Conservation (phyloP, 2,329 filamentous ascomycete species). For the Cladosporium sp. region DNA sequence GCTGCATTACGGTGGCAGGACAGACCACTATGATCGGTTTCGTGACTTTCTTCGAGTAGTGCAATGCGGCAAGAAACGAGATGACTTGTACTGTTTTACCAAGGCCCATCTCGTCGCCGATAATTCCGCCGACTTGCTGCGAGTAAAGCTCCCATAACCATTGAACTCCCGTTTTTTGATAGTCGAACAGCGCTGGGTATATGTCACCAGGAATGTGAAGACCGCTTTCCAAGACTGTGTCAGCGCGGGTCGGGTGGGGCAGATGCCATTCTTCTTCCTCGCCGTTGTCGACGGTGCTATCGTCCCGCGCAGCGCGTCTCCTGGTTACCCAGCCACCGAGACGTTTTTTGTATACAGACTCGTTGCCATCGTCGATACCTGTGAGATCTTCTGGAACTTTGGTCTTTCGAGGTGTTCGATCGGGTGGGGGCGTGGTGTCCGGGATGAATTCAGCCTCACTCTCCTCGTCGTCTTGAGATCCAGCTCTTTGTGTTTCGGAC, state of each 20-base stretch:
- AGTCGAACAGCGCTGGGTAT: slow-evolving; percentile 87
- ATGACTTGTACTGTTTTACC: slow-evolving; percentile 87
- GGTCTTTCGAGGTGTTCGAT: slow-evolving; percentile 40
- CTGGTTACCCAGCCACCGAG: slow-evolving; percentile 72
- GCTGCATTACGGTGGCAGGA: slow-evolving; percentile 89
- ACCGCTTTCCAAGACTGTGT: slow-evolving; percentile 72
- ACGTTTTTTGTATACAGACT: slow-evolving; percentile 73
- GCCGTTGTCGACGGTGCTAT: slow-evolving; percentile 37
- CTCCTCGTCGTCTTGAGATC: slow-evolving; percentile 40
- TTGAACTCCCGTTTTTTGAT: slow-evolving; percentile 94
- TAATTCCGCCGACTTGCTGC: slow-evolving; percentile 87
- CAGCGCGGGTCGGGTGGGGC: slow-evolving; percentile 78
- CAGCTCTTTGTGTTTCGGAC: slow-evolving; percentile 30
- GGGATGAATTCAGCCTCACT: slow-evolving; percentile 35
- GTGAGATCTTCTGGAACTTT: slow-evolving; percentile 55
- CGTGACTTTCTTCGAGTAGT: slow-evolving; percentile 82
- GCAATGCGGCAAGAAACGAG: slow-evolving; percentile 83
- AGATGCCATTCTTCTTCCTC: slow-evolving; percentile 71
- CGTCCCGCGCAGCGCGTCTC: slow-evolving; percentile 59
- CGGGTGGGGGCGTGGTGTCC: slow-evolving; percentile 40
- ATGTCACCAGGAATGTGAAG: slow-evolving; percentile 89
- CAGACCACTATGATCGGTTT: slow-evolving; percentile 90
- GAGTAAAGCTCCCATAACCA: slow-evolving; percentile 93
- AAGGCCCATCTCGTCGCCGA: slow-evolving; percentile 98
- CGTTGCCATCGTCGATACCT: slow-evolving; percentile 84